A percentile compares a stretch with the other conserved stretches of the same genome.
These are phyloP conservation scores for Pseudocercospora ulei DNA, from an alignment of 2,329 filamentous ascomycete species.

Conservation along the genomic window DNA sequence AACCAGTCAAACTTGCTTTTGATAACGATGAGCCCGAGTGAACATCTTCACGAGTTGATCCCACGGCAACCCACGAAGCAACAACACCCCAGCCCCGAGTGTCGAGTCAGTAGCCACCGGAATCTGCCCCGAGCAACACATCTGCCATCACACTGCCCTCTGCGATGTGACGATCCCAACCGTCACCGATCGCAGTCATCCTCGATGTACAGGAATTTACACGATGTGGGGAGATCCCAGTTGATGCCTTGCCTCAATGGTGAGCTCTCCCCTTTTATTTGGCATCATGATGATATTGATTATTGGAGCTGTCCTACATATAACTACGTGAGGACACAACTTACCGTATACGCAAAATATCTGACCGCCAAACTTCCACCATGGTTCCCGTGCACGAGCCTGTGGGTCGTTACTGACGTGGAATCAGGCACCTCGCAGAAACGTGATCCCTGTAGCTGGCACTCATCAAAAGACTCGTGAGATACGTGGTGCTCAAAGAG, in stretches of 20 bases:
- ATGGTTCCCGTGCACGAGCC: not conserved
- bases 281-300: conserved; percentile 19
- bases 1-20: conserved; percentile 34
- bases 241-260: too few species aligned
- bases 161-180: not conserved
- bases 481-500: too few species aligned
- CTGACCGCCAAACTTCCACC: conserved; percentile 4
- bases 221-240: too few species aligned
- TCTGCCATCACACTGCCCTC: not conserved
- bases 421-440: too few species aligned
- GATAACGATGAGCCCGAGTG: conserved; percentile 29
- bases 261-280: not conserved
- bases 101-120: conserved; percentile 62
- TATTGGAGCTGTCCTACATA: conserved; percentile 32
- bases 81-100: conserved; percentile 55
- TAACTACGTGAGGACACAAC: conserved; percentile 24
- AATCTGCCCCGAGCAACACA: too few species aligned
- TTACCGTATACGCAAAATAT: conserved; percentile 24
- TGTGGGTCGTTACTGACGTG: too few species aligned
- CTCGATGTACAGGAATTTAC: too few species aligned
- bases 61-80: conserved; percentile 16
- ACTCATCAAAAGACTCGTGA: too few species aligned
- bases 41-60: conserved; percentile 1
- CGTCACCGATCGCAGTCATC: too few species aligned
- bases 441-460: too few species aligned